Percentiles rank a stretch among this genome's conserved stretches.
phyloP scores from a whole-genome alignment of 164 flowering plant species.

The Taxillus chinensis region DNA sequence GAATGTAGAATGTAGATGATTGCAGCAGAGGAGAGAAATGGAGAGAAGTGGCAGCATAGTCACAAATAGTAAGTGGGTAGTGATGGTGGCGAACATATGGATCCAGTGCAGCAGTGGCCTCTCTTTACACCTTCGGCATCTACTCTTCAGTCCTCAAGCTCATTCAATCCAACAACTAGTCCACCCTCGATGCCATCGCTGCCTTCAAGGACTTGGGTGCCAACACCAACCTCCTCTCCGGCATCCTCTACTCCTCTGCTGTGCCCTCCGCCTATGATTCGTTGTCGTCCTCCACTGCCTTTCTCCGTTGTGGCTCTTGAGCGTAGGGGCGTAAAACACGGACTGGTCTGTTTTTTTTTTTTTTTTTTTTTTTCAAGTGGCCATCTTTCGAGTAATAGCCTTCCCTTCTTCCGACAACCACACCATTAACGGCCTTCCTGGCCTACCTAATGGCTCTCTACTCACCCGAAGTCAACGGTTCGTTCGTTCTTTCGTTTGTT shows the following conservation, averaged over 20 bases:
- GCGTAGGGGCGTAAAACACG: too few species aligned
- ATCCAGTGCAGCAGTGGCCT: slow-evolving; percentile 71
- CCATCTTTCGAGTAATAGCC: too few species aligned
- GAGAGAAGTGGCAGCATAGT: slow-evolving; percentile 4
- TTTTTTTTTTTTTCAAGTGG: too few species aligned
- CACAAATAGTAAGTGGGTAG: slow-evolving; percentile 40
- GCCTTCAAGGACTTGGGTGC: slow-evolving; percentile 93
- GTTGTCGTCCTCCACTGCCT: slow-evolving; percentile 1
- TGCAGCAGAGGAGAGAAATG: too few species aligned
- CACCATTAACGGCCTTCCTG: too few species aligned
- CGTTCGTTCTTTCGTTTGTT: too few species aligned
- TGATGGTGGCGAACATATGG: slow-evolving; percentile 69
- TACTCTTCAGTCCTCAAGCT: slow-evolving; percentile 74
- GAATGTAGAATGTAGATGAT: too few species aligned
- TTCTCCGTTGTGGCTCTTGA: slow-evolving; percentile 49
- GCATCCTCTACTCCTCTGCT: slow-evolving; percentile 63
- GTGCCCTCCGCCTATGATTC: slow-evolving; percentile 9
- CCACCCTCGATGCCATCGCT: slow-evolving; percentile 81
- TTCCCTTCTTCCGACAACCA: too few species aligned
- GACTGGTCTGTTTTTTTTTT: too few species aligned
- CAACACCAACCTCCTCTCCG: slow-evolving; percentile 76
- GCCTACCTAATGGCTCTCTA: too few species aligned
- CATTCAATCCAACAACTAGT: slow-evolving; percentile 56
- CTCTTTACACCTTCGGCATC: slow-evolving; percentile 80
- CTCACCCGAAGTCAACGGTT: too few species aligned